phyloP scores from a whole-genome alignment of 23 red algal genomes.

The Cyanidiococcus yangmingshanensis region DNA sequence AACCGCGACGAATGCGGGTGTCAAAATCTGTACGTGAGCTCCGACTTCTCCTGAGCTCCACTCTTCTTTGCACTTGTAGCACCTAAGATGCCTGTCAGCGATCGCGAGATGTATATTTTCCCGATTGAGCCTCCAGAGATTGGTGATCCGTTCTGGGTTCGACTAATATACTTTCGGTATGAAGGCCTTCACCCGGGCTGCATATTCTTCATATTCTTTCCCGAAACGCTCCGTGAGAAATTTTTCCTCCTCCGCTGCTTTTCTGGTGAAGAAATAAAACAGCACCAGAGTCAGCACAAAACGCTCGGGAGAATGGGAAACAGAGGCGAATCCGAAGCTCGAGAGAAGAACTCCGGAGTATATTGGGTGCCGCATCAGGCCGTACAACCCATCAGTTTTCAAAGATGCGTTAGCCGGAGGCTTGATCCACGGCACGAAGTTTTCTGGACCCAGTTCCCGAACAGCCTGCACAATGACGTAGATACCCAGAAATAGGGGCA shows the following conservation, averaged over 20 bases:
- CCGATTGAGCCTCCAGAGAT: too few relatives aligned
- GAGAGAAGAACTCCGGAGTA: conserved; percentile 76
- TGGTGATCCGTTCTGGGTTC: too few relatives aligned
- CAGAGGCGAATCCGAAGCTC: conserved; percentile 42
- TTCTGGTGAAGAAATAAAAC: conserved; percentile 49
- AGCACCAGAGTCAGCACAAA: conserved; percentile 67
- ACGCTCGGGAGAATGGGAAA: conserved; percentile 50
- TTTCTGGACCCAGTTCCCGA: conserved; percentile 62
- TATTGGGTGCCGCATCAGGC: conserved; percentile 79
- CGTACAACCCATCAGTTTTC: conserved; percentile 64
- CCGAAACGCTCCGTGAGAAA: conserved; percentile 72
- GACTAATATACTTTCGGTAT: conserved; percentile 65
- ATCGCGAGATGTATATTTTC: too few relatives aligned
- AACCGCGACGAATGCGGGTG: too few relatives aligned
- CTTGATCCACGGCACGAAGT: conserved; percentile 72
- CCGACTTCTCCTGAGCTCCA: too few relatives aligned
- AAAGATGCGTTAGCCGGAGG: conserved; percentile 48
- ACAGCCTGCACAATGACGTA: conserved; percentile 43
- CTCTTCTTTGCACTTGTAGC: too few relatives aligned
- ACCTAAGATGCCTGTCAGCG: too few relatives aligned
- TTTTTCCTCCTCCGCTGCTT: conserved; percentile 83
- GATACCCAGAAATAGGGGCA: conserved; percentile 50
- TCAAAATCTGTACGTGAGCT: too few relatives aligned
- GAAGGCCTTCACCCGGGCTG: conserved; percentile 48
- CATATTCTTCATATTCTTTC: conserved; percentile 60